Conservation (phyloP, 2,329 filamentous ascomycete species). For the Aspergillus chevalieri region DNA sequence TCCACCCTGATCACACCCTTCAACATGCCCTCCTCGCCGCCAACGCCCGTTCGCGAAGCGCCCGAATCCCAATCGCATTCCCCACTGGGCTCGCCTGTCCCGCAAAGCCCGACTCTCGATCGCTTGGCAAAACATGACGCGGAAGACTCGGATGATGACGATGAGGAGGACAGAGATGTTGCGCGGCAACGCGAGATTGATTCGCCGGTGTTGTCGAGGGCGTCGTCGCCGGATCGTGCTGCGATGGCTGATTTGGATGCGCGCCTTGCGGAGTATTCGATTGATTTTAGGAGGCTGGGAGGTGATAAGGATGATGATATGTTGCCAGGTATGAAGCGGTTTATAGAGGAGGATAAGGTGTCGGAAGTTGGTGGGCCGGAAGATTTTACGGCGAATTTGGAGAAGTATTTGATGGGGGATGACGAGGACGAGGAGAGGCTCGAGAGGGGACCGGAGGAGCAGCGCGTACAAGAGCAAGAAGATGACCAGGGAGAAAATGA, state of each 20-base stretch:
- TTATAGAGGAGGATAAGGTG: slow-evolving; percentile 24
- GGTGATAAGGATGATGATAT: slow-evolving; percentile 17
- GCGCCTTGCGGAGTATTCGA: slow-evolving; percentile 34
- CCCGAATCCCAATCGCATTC: background rate
- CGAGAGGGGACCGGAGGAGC: slow-evolving; percentile 5
- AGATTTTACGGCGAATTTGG: slow-evolving; percentile 39
- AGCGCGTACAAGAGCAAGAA: slow-evolving; percentile 7
- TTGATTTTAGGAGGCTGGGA: slow-evolving; percentile 35
- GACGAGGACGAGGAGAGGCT: slow-evolving; percentile 9
- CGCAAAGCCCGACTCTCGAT: slow-evolving; percentile 19
- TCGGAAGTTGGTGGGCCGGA: slow-evolving; percentile 37
- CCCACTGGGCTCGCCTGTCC: slow-evolving; percentile 14
- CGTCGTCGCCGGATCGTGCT: slow-evolving; percentile 20
- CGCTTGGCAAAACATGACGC: slow-evolving; percentile 6
- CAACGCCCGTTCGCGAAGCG: slow-evolving; percentile 12
- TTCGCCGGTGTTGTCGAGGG: slow-evolving; percentile 11
- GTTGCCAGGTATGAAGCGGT: slow-evolving; percentile 18
- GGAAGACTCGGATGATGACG: background rate
- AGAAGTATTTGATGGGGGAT: slow-evolving; percentile 32
- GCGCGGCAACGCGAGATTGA: slow-evolving; percentile 7
- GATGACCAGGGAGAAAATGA: slow-evolving; percentile 1
- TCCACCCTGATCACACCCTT: slow-evolving; percentile 33
- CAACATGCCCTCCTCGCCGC: slow-evolving; percentile 33
- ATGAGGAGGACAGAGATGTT: slow-evolving; percentile 1
- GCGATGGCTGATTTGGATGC: slow-evolving; percentile 31